Evolutionary conservation across 1,284 basidiomycete species (phyloP).

Genomic region (Ganoderma leucocontextum): DNA sequence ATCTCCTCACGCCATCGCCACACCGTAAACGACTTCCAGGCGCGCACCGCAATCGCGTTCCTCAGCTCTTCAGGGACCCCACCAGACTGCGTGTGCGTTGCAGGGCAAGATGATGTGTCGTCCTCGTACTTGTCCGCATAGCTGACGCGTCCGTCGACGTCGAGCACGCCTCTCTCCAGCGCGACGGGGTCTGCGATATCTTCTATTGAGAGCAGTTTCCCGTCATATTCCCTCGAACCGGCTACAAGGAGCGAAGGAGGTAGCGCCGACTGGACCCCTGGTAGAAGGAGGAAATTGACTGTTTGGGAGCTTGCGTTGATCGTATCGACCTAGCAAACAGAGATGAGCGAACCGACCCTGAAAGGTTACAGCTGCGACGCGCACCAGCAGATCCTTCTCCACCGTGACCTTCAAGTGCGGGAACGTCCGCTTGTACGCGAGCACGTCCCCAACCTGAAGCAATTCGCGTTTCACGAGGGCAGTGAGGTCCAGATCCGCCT

Average conservation of each 20-base stretch:
- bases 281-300: constrained; percentile 52
- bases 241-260: constrained; percentile 47
- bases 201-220: constrained; percentile 43
- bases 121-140: constrained; percentile 41
- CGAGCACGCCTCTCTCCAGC: constrained; percentile 59
- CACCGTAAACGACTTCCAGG: constrained; percentile 61
- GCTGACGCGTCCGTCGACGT: constrained; percentile 57
- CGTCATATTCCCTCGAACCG: constrained; percentile 40
- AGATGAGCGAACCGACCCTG: constrained; percentile 6
- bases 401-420: constrained; percentile 45
- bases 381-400: constrained; percentile 63
- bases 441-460: constrained; percentile 58
- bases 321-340: constrained; percentile 49
- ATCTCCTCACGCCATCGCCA: constrained; percentile 52
- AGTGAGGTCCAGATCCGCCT: constrained; percentile 47
- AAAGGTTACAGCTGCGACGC: constrained; percentile 22
- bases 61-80: constrained; percentile 9
- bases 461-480: constrained; percentile 54
- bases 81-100: constrained; percentile 29
- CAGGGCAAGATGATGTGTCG: constrained; percentile 12
- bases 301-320: constrained; percentile 51
- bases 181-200: constrained; percentile 52
- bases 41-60: constrained; percentile 31
- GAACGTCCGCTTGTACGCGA: constrained; percentile 59
- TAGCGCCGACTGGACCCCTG: constrained; percentile 47